Percentiles rank a stretch among this genome's conserved stretches.
Conservation (phyloP, 495 filamentous ascomycete species). For the Lasiosphaeria miniovina region DNA sequence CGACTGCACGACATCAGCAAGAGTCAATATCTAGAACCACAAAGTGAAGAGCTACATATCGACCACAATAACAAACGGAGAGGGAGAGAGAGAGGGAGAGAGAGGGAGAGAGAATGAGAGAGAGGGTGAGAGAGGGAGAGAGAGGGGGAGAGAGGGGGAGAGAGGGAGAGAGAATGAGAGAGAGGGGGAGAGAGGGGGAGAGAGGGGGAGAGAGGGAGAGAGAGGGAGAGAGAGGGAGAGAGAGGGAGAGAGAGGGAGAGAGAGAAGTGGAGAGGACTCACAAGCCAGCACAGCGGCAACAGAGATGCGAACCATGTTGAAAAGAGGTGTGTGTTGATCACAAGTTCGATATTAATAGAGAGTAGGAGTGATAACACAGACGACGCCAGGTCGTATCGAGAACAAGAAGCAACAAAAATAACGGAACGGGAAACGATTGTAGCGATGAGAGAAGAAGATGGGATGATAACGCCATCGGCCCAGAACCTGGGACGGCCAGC, state of each 20-base stretch:
- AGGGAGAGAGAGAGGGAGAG: too few relatives aligned
- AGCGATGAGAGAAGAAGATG: slow-evolving; percentile 6
- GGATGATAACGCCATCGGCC: slow-evolving; percentile 14
- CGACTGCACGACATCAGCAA: slow-evolving; percentile 19
- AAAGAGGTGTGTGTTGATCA: slow-evolving; percentile 4
- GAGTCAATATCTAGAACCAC: too few relatives aligned
- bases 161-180: too few relatives aligned
- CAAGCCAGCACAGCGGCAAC: slow-evolving; percentile 30
- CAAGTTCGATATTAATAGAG: background rate
- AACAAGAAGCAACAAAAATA: background rate
- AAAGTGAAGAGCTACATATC: too few relatives aligned
- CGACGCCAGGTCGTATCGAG: slow-evolving; percentile 23
- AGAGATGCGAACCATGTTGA: slow-evolving; percentile 42
- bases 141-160: too few relatives aligned
- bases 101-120: background rate
- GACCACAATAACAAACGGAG: too few relatives aligned
- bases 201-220: too few relatives aligned
- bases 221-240: too few relatives aligned
- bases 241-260: background rate
- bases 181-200: too few relatives aligned
- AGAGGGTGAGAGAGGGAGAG: background rate
- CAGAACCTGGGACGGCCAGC: slow-evolving; percentile 1
- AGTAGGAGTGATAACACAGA: slow-evolving; percentile 2
- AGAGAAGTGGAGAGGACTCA: slow-evolving; percentile 22
- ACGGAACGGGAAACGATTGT: slow-evolving; percentile 1